Evolutionary conservation across 805 yeast species (phyloP).

Genomic region (Scheffersomyces ergatensis): DNA sequence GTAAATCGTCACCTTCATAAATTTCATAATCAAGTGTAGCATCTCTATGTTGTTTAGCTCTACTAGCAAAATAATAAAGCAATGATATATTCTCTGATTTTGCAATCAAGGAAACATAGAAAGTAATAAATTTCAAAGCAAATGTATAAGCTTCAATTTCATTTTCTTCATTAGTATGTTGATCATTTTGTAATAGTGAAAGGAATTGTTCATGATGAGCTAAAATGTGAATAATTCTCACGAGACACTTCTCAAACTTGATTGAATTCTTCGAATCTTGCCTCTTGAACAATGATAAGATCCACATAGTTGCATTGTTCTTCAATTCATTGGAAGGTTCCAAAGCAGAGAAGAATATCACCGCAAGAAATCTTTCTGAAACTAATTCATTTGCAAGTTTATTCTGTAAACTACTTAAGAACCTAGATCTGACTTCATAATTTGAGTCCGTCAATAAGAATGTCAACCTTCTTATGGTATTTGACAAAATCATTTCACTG

Average conservation of each 20-base stretch:
- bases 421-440: constrained; percentile 50
- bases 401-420: constrained; percentile 50
- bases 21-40: constrained; percentile 33
- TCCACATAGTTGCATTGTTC: constrained; percentile 63
- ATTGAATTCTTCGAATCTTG: constrained; percentile 35
- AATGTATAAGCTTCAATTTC: constrained; percentile 45
- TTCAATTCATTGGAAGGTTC: constrained; percentile 62
- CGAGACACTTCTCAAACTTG: constrained; percentile 63
- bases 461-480: constrained; percentile 50
- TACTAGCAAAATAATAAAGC: constrained; percentile 70
- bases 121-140: constrained; percentile 58
- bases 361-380: constrained; percentile 64
- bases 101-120: constrained; percentile 58
- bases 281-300: constrained; percentile 53
- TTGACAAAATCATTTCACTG: constrained; percentile 51
- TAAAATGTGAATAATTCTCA: constrained; percentile 64
- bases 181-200: constrained; percentile 28
- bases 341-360: constrained; percentile 70
- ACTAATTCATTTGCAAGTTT: constrained; percentile 50
- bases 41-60: constrained; percentile 78
- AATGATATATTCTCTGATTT: constrained; percentile 67
- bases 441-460: constrained; percentile 68
- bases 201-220: constrained; percentile 73
- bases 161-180: constrained; percentile 7
- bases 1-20: constrained; percentile 19